These are phyloP conservation scores for Madurella mycetomatis DNA, from an alignment of 2,329 filamentous ascomycete genomes.

Conservation along the genomic window DNA sequence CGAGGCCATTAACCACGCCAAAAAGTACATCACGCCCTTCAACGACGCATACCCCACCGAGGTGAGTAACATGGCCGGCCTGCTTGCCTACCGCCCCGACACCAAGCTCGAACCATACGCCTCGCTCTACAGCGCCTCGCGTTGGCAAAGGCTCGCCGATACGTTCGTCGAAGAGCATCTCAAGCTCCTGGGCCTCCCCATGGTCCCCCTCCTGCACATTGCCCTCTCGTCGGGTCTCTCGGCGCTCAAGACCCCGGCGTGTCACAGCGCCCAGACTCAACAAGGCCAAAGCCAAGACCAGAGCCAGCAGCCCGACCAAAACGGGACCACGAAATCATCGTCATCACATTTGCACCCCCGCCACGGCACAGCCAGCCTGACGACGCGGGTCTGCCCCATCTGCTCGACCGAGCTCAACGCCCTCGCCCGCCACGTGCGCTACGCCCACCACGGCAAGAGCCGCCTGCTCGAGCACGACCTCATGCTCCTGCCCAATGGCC, in stretches of 20 bases:
- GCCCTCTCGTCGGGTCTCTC: constrained; percentile 88
- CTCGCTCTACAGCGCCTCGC: constrained; percentile 57
- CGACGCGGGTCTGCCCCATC: constrained; percentile 83
- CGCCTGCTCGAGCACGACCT: constrained; percentile 78
- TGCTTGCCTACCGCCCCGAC: constrained; percentile 61
- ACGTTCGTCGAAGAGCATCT: constrained; percentile 86
- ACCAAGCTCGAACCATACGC: constrained; percentile 43
- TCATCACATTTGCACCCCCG: constrained; percentile 25
- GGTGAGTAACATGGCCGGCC: constrained; percentile 68
- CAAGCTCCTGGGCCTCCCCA: constrained; percentile 74
- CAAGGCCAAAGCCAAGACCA: constrained; percentile 24
- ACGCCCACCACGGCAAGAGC: constrained; percentile 92
- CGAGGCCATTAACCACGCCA: constrained; percentile 78
- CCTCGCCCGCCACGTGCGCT: constrained; percentile 81
- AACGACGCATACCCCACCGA: constrained; percentile 63
- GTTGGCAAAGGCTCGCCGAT: constrained; percentile 72
- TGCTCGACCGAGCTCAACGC: constrained; percentile 94
- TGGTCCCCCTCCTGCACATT: constrained; percentile 80
- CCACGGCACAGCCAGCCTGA: constrained; percentile 44
- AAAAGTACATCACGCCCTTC: constrained; percentile 72
- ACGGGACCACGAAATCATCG: constrained; percentile 28
- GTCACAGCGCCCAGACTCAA: constrained; percentile 49
- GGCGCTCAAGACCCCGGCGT: constrained; percentile 91
- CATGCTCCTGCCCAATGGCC: constrained; percentile 78
- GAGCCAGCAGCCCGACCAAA: constrained; percentile 26